These are phyloP conservation scores for Leccinum variicolor DNA, from an alignment of 768 basidiomycete genomes.

Conservation along the genomic window DNA sequence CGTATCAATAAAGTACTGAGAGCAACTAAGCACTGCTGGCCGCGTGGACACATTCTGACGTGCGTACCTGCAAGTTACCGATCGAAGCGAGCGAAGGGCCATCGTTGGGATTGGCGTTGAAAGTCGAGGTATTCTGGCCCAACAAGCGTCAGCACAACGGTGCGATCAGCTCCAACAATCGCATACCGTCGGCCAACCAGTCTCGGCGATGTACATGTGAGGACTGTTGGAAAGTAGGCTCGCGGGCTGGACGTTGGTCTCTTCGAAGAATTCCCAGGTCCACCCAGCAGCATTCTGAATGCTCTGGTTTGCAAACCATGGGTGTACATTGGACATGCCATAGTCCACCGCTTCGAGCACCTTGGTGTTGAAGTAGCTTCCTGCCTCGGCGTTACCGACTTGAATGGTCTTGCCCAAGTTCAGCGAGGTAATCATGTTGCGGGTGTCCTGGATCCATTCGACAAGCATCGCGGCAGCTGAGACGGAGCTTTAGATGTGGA, in stretches of 20 bases:
- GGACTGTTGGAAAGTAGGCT: conserved; percentile 64
- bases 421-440: conserved; percentile 50
- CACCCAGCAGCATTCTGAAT: conserved; percentile 70
- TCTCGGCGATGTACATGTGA: conserved; percentile 90
- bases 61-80: conserved; percentile 53
- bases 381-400: conserved; percentile 84
- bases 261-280: conserved; percentile 77
- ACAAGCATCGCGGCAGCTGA: conserved; percentile 62
- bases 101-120: conserved; percentile 52
- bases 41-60: not conserved
- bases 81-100: conserved; percentile 65
- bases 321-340: conserved; percentile 88
- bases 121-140: conserved; percentile 54
- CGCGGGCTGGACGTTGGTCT: conserved; percentile 60
- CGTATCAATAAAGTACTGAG: conserved; percentile 73
- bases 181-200: conserved; percentile 78
- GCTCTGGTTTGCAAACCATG: conserved; percentile 87
- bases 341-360: conserved; percentile 66
- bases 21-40: conserved; percentile 5
- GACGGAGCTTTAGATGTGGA: not conserved
- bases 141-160: not conserved
- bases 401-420: conserved; percentile 57
- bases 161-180: not conserved
- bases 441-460: conserved; percentile 64
- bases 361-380: conserved; percentile 73